Evolutionary conservation across 768 basidiomycete species (phyloP).

Genomic region (Pisolithus sp.): DNA sequence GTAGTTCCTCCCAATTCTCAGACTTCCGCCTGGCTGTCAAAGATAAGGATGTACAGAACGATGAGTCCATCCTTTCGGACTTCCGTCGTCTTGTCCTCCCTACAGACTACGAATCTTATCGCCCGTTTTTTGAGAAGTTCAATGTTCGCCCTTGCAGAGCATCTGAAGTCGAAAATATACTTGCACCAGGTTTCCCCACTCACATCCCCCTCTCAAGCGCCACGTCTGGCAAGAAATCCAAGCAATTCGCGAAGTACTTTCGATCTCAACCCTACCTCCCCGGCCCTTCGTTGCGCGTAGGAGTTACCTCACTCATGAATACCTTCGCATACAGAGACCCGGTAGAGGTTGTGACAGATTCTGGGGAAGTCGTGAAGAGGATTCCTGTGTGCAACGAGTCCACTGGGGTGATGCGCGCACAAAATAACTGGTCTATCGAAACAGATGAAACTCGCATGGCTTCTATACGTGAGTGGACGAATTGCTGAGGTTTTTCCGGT

Average conservation of each 20-base stretch:
- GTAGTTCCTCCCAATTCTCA: too few relatives aligned
- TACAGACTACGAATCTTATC: not conserved
- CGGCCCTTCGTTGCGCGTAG: too few relatives aligned
- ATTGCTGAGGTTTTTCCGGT: not conserved
- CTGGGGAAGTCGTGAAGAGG: not conserved
- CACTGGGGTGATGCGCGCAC: not conserved
- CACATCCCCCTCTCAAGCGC: not conserved
- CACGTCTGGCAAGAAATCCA: constrained; percentile 3
- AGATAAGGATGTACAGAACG: too few relatives aligned
- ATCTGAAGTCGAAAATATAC: not conserved
- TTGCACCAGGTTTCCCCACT: not conserved
- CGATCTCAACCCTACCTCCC: too few relatives aligned
- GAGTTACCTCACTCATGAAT: not conserved
- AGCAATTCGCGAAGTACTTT: constrained; percentile 9
- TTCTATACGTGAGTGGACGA: not conserved
- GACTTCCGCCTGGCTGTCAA: too few relatives aligned
- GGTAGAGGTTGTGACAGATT: not conserved
- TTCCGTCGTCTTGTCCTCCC: too few relatives aligned
- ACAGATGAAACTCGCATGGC: not conserved
- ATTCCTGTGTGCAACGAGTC: not conserved
- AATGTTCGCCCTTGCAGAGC: not conserved
- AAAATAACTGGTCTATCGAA: not conserved
- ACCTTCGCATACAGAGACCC: not conserved
- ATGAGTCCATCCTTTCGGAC: too few relatives aligned
- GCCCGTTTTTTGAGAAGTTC: not conserved